phyloP scores from a whole-genome alignment of 495 filamentous ascomycete species.

The Penicillium simplicissimum region DNA sequence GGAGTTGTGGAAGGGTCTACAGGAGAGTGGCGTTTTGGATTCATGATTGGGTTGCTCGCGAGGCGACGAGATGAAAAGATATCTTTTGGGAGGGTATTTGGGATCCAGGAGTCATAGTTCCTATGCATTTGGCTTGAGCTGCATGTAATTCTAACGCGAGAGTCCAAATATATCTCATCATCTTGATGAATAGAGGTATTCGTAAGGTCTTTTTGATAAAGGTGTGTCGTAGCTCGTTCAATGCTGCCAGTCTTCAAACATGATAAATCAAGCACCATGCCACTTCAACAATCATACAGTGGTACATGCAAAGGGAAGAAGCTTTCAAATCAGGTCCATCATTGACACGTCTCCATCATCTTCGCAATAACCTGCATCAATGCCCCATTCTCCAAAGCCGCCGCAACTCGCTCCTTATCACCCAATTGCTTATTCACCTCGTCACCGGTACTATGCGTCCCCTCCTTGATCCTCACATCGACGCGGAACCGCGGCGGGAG shows the following conservation, averaged over 20 bases:
- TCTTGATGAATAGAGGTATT: neutral
- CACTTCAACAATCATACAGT: neutral
- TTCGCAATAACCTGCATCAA: conserved; percentile 84
- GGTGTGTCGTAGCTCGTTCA: neutral
- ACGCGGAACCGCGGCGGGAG: conserved; percentile 91
- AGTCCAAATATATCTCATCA: conserved; percentile 8
- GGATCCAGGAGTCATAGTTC: conserved; percentile 16
- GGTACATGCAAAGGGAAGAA: neutral
- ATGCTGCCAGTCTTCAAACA: neutral
- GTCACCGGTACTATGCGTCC: conserved; percentile 90
- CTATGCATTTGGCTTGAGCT: conserved; percentile 8
- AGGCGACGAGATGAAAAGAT: neutral
- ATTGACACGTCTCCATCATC: conserved; percentile 84
- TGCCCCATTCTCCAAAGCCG: conserved; percentile 90
- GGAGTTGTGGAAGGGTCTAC: conserved; percentile 84
- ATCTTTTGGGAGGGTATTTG: conserved; percentile 6
- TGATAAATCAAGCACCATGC: neutral
- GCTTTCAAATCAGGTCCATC: conserved; percentile 4
- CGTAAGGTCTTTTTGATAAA: neutral
- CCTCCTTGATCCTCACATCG: conserved; percentile 92
- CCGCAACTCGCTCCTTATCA: conserved; percentile 95
- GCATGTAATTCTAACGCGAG: conserved; percentile 23
- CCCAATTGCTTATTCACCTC: conserved; percentile 94
- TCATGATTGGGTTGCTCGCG: conserved; percentile 39
- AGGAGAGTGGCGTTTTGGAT: conserved; percentile 86